Percentiles rank a stretch among this genome's conserved stretches.
phyloP scores from a whole-genome alignment of 192 early-diverging fungal species.

The Podila epicladia region DNA sequence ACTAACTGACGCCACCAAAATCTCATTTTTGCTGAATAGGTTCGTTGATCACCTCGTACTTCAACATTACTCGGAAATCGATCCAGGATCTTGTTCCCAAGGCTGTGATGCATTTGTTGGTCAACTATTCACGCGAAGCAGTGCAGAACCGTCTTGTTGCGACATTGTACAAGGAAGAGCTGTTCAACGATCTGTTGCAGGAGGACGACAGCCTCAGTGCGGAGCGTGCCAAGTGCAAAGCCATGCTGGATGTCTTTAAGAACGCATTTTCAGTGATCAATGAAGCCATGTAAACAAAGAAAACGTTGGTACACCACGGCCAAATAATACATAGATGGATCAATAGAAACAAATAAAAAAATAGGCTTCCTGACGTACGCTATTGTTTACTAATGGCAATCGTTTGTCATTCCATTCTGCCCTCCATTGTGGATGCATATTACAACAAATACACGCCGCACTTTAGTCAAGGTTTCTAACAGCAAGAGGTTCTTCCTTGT shows the following conservation, averaged over 20 bases:
- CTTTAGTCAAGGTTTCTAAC: too few species aligned
- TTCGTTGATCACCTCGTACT: slow-evolving; percentile 82
- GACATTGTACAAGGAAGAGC: slow-evolving; percentile 75
- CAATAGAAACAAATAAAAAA: too few species aligned
- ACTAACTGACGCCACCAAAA: background rate
- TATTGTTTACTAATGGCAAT: too few species aligned
- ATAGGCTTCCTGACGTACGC: too few species aligned
- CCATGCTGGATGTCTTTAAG: slow-evolving; percentile 82
- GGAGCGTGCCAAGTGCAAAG: slow-evolving; percentile 79
- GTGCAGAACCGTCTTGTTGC: slow-evolving; percentile 83
- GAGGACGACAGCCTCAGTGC: slow-evolving; percentile 78
- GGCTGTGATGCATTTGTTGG: slow-evolving; percentile 84
- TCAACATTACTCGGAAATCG: slow-evolving; percentile 83
- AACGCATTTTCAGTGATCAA: slow-evolving; percentile 79
- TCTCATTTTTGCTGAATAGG: slow-evolving; percentile 32
- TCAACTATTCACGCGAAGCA: slow-evolving; percentile 78
- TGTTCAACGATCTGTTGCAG: slow-evolving; percentile 74
- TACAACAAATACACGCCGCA: too few species aligned
- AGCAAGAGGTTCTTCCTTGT: too few species aligned
- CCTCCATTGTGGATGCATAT: too few species aligned
- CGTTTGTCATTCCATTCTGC: too few species aligned
- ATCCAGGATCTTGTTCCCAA: slow-evolving; percentile 85
- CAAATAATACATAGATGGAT: too few species aligned
- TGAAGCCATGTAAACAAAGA: slow-evolving; percentile 56
- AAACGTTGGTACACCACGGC: background rate